A percentile compares a stretch with the other conserved stretches of the same genome.
These are phyloP conservation scores for Ascochyta clinopodiicola DNA, from an alignment of 2,329 filamentous ascomycete species.

Conservation along the genomic window DNA sequence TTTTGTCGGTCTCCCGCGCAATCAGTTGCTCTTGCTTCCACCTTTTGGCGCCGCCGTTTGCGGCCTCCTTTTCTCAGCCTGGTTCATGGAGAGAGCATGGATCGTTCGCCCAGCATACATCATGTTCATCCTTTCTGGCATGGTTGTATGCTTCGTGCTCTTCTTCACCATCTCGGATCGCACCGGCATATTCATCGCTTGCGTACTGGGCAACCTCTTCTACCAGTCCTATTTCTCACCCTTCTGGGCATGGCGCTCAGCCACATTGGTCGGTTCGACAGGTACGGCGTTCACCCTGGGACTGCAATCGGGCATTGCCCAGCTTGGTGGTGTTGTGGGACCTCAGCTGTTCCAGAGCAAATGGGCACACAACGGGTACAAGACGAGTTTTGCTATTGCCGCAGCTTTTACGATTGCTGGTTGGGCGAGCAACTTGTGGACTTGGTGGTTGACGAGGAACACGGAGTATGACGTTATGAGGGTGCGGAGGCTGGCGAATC, in stretches of 20 bases:
- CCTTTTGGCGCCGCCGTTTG: conserved; percentile 50
- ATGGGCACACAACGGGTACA: conserved; percentile 53
- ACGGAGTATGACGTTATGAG: conserved; percentile 50
- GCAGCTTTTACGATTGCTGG: conserved; percentile 45
- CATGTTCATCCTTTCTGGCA: conserved; percentile 50
- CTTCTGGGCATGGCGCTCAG: conserved; percentile 30
- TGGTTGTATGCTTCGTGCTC: conserved; percentile 54
- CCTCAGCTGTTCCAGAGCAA: conserved; percentile 54
- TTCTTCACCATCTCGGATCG: conserved; percentile 48
- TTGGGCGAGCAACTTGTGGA: conserved; percentile 49
- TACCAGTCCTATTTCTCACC: conserved; percentile 49
- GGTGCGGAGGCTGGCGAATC: conserved; percentile 23
- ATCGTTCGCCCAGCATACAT: conserved; percentile 52
- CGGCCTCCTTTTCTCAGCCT: conserved; percentile 50
- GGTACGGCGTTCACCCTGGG: conserved; percentile 56
- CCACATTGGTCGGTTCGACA: conserved; percentile 45
- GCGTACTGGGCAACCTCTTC: conserved; percentile 54
- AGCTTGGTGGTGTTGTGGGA: conserved; percentile 55
- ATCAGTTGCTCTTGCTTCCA: conserved; percentile 56
- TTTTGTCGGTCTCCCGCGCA: conserved; percentile 52
- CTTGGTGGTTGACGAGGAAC: conserved; percentile 53
- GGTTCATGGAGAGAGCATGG: conserved; percentile 51
- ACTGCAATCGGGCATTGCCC: conserved; percentile 53
- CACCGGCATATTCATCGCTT: conserved; percentile 53
- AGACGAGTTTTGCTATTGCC: conserved; percentile 48